A percentile compares a stretch with the other conserved stretches of the same genome.
Evolutionary conservation across 345 rosid genomes (phyloP).

Genomic region (Lumnitzera littorea): DNA sequence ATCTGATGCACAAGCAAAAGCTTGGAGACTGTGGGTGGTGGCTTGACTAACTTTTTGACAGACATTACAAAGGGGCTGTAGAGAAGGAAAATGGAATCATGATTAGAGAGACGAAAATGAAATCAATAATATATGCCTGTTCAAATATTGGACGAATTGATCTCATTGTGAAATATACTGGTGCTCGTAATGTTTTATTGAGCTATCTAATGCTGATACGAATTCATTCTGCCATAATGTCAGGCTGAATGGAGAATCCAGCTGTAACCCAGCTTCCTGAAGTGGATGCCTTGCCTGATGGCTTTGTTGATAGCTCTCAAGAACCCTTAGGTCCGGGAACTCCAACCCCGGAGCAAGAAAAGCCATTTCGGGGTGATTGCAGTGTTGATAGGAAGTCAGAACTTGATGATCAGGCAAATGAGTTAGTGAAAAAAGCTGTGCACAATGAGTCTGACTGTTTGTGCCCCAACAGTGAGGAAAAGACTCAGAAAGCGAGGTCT

Average conservation of each 20-base stretch:
- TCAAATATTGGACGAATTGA: too few relatives aligned
- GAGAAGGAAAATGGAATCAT: too few relatives aligned
- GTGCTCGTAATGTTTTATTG: too few relatives aligned
- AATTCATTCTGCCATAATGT: neutral
- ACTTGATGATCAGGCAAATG: conserved; percentile 12
- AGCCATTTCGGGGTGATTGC: conserved; percentile 17
- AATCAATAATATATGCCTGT: too few relatives aligned
- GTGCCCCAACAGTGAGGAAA: conserved; percentile 25
- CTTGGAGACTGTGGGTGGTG: too few relatives aligned
- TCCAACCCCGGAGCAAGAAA: conserved; percentile 36
- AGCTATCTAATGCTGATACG: too few relatives aligned
- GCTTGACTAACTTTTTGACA: too few relatives aligned
- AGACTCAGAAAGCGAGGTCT: conserved; percentile 38
- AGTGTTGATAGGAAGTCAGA: conserved; percentile 20
- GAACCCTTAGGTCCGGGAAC: conserved; percentile 48
- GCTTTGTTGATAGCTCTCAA: conserved; percentile 68
- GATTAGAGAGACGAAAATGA: too few relatives aligned
- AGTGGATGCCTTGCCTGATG: conserved; percentile 88
- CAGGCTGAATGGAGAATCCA: conserved; percentile 50
- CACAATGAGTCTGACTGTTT: conserved; percentile 17
- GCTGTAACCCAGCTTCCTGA: conserved; percentile 74
- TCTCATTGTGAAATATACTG: too few relatives aligned
- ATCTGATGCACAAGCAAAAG: too few relatives aligned
- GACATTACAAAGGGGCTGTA: too few relatives aligned
- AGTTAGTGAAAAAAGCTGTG: conserved; percentile 6